Evolutionary conservation across 164 flowering plant species (phyloP).

Genomic region (Liriodendron chinense): DNA sequence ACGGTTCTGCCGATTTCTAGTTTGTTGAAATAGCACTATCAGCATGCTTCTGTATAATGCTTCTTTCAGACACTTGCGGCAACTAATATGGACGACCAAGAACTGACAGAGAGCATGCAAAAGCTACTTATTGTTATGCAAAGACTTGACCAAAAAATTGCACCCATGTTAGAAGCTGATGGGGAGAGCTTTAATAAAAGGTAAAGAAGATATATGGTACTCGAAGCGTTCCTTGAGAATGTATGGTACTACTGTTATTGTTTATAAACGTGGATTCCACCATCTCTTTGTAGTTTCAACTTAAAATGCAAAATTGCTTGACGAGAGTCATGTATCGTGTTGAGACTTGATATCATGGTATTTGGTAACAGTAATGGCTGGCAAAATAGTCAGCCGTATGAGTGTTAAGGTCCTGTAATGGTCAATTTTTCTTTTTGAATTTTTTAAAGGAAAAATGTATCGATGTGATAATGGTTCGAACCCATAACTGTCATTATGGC

Average conservation of each 20-base stretch:
- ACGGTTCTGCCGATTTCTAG: background rate
- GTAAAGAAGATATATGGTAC: constrained; percentile 41
- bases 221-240: too few relatives aligned
- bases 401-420: too few relatives aligned
- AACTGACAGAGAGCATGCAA: constrained; percentile 86
- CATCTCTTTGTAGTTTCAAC: background rate
- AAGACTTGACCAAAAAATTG: constrained; percentile 79
- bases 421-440: too few relatives aligned
- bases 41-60: constrained; percentile 5
- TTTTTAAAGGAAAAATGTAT: too few relatives aligned
- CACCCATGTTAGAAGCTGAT: constrained; percentile 79
- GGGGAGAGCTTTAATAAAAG: constrained; percentile 84
- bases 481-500: too few relatives aligned
- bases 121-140: constrained; percentile 93
- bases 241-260: background rate
- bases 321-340: background rate
- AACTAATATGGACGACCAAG: constrained; percentile 78
- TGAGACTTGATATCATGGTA: background rate
- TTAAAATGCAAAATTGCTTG: background rate
- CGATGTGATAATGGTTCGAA: too few relatives aligned
- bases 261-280: background rate
- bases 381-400: too few relatives aligned
- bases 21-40: background rate
- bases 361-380: background rate
- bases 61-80: constrained; percentile 81